phyloP scores from a whole-genome alignment of 1,139 yeast genomes.

The Pichia sp. region DNA sequence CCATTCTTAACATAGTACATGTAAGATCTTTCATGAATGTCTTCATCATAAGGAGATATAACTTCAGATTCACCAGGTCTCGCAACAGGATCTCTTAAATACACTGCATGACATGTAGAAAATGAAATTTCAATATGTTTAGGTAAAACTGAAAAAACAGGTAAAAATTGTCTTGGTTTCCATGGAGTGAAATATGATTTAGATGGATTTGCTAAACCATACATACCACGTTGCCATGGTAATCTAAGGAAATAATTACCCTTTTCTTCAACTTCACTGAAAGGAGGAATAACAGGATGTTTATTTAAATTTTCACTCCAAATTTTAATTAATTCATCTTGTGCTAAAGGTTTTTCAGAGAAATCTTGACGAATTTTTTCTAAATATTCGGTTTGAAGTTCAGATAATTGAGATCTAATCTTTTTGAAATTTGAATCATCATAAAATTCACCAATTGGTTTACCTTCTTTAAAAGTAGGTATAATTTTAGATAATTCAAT shows the following conservation, averaged over 20 bases:
- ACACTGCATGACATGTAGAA: slow-evolving; percentile 89
- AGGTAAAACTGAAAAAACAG: slow-evolving; percentile 89
- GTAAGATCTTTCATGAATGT: slow-evolving; percentile 89
- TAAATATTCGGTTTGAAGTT: slow-evolving; percentile 44
- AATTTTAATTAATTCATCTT: slow-evolving; percentile 26
- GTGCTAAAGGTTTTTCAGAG: slow-evolving; percentile 21
- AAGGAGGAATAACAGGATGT: slow-evolving; percentile 38
- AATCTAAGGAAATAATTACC: slow-evolving; percentile 48
- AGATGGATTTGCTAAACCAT: slow-evolving; percentile 70
- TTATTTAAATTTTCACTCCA: slow-evolving; percentile 51
- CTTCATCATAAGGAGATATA: slow-evolving; percentile 79
- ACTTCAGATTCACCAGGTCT: slow-evolving; percentile 97
- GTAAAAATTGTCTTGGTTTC: slow-evolving; percentile 89
- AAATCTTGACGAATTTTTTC: slow-evolving; percentile 43
- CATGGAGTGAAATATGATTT: slow-evolving; percentile 94
- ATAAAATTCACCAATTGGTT: slow-evolving; percentile 34
- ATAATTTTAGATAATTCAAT: slow-evolving; percentile 28
- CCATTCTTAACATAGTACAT: slow-evolving; percentile 88
- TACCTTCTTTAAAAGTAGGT: slow-evolving; percentile 30
- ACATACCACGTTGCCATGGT: slow-evolving; percentile 74
- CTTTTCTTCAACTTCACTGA: slow-evolving; percentile 50
- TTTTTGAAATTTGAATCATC: slow-evolving; percentile 36
- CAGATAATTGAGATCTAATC: slow-evolving; percentile 50
- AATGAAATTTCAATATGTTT: slow-evolving; percentile 87
- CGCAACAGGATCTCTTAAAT: slow-evolving; percentile 93